A percentile compares a stretch with the other conserved stretches of the same genome.
phyloP scores from a whole-genome alignment of 768 basidiomycete genomes.

The Leccinum truebloodii region DNA sequence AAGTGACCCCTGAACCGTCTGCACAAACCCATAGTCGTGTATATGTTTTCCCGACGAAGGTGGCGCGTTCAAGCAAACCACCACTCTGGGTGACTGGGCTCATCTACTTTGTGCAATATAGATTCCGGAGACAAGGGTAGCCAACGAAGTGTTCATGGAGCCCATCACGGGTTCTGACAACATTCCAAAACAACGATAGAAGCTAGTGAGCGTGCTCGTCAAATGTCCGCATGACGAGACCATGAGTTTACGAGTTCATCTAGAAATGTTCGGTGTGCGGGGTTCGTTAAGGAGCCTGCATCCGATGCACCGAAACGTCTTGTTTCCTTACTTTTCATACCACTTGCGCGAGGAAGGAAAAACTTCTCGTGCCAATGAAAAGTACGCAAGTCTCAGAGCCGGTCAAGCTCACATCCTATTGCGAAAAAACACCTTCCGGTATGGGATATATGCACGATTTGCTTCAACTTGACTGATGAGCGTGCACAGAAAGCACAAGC shows the following conservation, averaged over 20 bases:
- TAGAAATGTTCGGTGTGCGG: constrained; percentile 69
- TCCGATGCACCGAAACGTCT: constrained; percentile 88
- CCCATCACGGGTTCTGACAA: constrained; percentile 88
- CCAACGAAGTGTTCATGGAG: constrained; percentile 97
- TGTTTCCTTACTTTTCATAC: constrained; percentile 95
- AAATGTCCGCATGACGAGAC: not conserved
- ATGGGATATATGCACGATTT: constrained; percentile 27
- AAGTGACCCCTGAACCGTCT: not conserved
- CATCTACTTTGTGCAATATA: constrained; percentile 97
- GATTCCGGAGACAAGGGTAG: constrained; percentile 92
- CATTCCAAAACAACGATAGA: constrained; percentile 92
- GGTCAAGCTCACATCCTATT: constrained; percentile 74
- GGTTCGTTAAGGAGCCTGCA: constrained; percentile 77
- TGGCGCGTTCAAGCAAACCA: constrained; percentile 94
- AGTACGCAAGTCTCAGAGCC: constrained; percentile 73
- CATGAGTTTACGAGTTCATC: constrained; percentile 11
- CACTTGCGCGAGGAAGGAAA: constrained; percentile 89
- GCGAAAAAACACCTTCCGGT: constrained; percentile 90
- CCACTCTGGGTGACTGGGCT: constrained; percentile 88
- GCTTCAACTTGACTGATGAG: not conserved
- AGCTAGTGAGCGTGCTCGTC: constrained; percentile 63
- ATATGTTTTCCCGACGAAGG: constrained; percentile 96
- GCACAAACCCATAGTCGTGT: constrained; percentile 62
- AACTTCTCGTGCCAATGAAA: constrained; percentile 86
- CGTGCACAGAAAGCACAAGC: constrained; percentile 62